Evolutionary conservation across 2,329 filamentous ascomycete genomes (phyloP), one percentile per base, ranked within the genome.

Genomic region (Chrysoporthe puriensis): DNA sequence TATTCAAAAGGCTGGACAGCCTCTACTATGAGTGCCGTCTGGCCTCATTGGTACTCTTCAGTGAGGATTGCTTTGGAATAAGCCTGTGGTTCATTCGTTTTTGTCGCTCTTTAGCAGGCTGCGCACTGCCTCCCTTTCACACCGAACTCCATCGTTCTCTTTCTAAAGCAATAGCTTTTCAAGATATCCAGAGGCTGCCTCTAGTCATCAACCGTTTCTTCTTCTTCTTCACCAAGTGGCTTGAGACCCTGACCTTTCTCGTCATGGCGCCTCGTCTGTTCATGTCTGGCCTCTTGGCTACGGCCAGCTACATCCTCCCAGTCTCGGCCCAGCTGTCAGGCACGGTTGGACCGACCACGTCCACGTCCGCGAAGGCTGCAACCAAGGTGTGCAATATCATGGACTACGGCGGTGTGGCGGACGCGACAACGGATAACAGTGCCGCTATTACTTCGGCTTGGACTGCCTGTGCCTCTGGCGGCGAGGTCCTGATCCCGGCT

Each of bases 401-500:
- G 64, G 73, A 81, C 63, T 84, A 85, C 70, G 84, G 84, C 13
- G 84, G 79, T 42, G 78, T 77, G n/a, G 81, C 83, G 1, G 80
- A 83, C 70, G 81, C 82, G 50, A 74, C 76, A 18, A 82, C 81
- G 3, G 84, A 86, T 70, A 77, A 75, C 69, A 69, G 75, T 59
- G 72, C 66, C 34, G 75, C 75, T 34, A 74, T 76, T 65, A 67
- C 67, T 36, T 57, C 69, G 21, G 73, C 75, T 9, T 76, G 74
- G 74, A 59, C 70, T 18, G 74, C 77, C 26, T 86, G 84, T 77
- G 81, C 82, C 70, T 74, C 77, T 1, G 83, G 84, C 13, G 84
- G 84, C 46, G 79, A 83, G 36, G 80, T 85, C 4, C 78, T 84
- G 42, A 80, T 85, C 57, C 83, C 83, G 4, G 65, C 75, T 8